Evolutionary conservation across 2,329 filamentous ascomycete species (phyloP).

Genomic region (Hirsutella rhossiliensis): DNA sequence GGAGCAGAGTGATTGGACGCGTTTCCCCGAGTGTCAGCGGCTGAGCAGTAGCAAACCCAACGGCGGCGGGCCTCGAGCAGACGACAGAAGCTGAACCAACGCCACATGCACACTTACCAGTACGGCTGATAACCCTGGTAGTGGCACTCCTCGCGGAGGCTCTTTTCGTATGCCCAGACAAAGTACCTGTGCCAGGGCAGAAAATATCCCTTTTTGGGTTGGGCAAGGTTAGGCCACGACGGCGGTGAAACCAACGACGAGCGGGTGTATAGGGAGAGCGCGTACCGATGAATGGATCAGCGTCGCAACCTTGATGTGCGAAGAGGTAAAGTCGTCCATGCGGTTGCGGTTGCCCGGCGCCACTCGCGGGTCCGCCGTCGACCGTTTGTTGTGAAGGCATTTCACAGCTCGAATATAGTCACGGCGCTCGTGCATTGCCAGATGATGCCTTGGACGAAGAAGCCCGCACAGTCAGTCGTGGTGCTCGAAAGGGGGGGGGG

Average conservation of each 20-base stretch:
- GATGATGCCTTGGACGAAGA: neutral
- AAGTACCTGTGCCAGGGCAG: slow-evolving; percentile 29
- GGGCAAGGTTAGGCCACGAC: neutral
- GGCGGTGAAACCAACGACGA: neutral
- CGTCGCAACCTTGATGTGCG: neutral
- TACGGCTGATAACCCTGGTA: slow-evolving; percentile 14
- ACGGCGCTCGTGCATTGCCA: neutral
- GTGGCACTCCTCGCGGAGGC: slow-evolving; percentile 27
- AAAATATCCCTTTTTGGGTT: neutral
- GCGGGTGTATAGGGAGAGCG: too few species aligned
- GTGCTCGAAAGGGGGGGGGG: neutral
- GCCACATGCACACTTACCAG: neutral
- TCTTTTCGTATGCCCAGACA: slow-evolving; percentile 23
- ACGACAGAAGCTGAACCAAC: neutral
- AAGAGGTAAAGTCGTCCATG: slow-evolving; percentile 2
- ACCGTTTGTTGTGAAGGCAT: slow-evolving; percentile 4
- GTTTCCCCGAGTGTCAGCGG: neutral
- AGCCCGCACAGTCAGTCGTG: neutral
- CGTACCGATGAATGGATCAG: neutral
- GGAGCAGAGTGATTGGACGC: too few species aligned
- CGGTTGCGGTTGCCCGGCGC: slow-evolving; percentile 3
- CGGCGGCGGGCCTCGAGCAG: neutral
- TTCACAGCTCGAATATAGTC: slow-evolving; percentile 1
- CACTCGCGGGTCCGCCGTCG: neutral
- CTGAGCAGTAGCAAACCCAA: neutral